Evolutionary conservation across 2,329 filamentous ascomycete genomes (phyloP).

Genomic region (Bipolaris oryzae): DNA sequence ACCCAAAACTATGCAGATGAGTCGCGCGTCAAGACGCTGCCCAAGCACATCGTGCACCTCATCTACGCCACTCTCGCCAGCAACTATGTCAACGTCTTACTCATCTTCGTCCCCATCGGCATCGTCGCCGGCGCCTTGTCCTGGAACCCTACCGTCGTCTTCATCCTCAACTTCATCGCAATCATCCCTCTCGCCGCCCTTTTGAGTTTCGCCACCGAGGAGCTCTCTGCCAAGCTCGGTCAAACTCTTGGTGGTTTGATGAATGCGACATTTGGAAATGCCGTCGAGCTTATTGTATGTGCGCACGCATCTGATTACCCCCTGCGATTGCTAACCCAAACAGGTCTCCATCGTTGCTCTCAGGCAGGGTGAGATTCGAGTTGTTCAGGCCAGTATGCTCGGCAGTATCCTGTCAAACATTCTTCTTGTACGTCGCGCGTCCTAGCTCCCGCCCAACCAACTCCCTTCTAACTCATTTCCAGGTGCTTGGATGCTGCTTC

Average conservation of each 20-base stretch:
- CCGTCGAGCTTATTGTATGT: slow-evolving; percentile 75
- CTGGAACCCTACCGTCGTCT: slow-evolving; percentile 71
- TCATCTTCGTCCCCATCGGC: slow-evolving; percentile 75
- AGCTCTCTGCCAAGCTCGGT: slow-evolving; percentile 73
- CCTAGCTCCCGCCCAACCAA: background rate
- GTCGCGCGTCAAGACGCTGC: slow-evolving; percentile 34
- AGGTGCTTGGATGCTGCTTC: slow-evolving; percentile 61
- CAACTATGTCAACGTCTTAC: slow-evolving; percentile 70
- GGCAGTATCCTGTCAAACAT: slow-evolving; percentile 95
- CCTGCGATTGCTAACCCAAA: slow-evolving; percentile 5
- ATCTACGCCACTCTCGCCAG: slow-evolving; percentile 54
- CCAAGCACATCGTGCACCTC: slow-evolving; percentile 43
- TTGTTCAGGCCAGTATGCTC: slow-evolving; percentile 98
- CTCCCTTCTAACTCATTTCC: slow-evolving; percentile 57
- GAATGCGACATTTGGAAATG: slow-evolving; percentile 80
- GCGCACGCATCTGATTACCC: background rate
- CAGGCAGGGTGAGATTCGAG: slow-evolving; percentile 82
- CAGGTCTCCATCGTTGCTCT: slow-evolving; percentile 93
- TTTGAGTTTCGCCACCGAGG: slow-evolving; percentile 78
- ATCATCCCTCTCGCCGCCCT: slow-evolving; percentile 77
- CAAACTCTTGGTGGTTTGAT: slow-evolving; percentile 75
- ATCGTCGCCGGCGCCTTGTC: slow-evolving; percentile 68
- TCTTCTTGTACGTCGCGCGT: slow-evolving; percentile 65
- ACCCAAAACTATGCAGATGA: slow-evolving; percentile 28
- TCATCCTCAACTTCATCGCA: slow-evolving; percentile 79